phyloP scores from a whole-genome alignment of 139 green algal genomes.

The Chlorella sp. region DNA sequence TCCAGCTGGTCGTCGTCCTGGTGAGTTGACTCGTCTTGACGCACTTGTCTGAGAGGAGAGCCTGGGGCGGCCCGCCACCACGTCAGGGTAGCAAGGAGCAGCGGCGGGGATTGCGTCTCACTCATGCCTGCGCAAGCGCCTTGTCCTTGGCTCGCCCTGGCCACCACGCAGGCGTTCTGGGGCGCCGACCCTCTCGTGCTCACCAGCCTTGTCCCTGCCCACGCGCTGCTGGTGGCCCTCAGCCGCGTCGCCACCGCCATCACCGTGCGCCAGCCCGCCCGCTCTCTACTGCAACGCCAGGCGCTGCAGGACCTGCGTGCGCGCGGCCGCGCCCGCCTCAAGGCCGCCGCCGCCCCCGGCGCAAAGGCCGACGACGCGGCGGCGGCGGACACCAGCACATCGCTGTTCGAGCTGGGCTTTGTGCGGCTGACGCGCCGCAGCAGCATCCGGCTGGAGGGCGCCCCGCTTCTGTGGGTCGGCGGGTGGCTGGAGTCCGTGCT shows the following conservation, averaged over 20 bases:
- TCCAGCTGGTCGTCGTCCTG: constrained; percentile 10
- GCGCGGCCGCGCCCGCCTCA: neutral
- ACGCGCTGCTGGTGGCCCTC: neutral
- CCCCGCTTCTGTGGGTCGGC: neutral
- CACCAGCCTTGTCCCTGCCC: neutral
- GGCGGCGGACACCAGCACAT: too few species aligned
- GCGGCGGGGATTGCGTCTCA: neutral
- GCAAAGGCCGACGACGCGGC: too few species aligned
- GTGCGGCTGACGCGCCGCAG: too few species aligned
- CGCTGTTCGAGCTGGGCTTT: too few species aligned
- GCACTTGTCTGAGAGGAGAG: neutral
- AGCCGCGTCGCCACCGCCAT: neutral
- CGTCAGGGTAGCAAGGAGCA: neutral
- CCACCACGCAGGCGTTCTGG: neutral
- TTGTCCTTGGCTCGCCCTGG: neutral
- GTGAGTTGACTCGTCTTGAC: constrained; percentile 6
- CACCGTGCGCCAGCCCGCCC: neutral
- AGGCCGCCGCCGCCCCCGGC: too few species aligned
- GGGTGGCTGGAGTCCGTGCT: neutral
- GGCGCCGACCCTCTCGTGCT: neutral
- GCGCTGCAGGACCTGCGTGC: neutral
- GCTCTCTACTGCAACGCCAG: neutral
- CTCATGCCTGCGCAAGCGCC: neutral
- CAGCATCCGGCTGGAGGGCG: neutral
- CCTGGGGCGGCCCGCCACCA: too few species aligned